Base-by-base conservation (phyloP, 805 yeast species). In the Ogataea siamensis region DNA sequence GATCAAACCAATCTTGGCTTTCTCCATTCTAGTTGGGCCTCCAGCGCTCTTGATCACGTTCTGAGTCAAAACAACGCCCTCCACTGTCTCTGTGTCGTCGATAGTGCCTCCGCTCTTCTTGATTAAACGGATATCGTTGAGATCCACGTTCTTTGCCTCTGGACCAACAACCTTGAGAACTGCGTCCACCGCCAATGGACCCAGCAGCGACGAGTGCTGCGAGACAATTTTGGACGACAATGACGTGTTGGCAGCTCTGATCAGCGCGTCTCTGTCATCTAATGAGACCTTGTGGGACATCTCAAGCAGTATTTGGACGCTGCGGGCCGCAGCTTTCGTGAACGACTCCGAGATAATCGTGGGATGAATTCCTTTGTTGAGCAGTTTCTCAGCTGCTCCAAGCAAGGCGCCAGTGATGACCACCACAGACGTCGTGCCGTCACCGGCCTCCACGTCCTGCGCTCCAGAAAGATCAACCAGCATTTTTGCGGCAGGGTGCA, bases 381-480 rank as follows among this genome's bases (percentile, higher is more conserved):
- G 74, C 43, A 93, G 71, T 60, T 83, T 82, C 54, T 93, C 99
- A 39, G 98, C 95, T 12, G 99, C 99, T 20, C 91, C 95, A 39
- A 93, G 70, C 33, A 93, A 66, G 5, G 97, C 91, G 24, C 99
- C 99, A 5, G 97, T 87, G 46, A 93, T 71, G 39, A 93, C 91
- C 19, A 94, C 99, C 21, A 93, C 99, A 2, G 96, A 83, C 0
- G 99, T 93, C 22, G 99, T 93, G 48, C 99, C 99, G 61, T 93
- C 99, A 39, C 99, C 99, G n/a, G 98, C 99, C 64, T 89, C 99
- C 25, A 89, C 84, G 55, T 93, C 99, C 66, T 93, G 99, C 1
- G 99, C 98, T 28, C 89, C 96, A 43, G 95, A 83, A 18, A 93
- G 86, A 60, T 93, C 98, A 30, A 93, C 99, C 56, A 76, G 61